Conservation (phyloP, 1,284 basidiomycete species). For the Sparassis latifolia region DNA sequence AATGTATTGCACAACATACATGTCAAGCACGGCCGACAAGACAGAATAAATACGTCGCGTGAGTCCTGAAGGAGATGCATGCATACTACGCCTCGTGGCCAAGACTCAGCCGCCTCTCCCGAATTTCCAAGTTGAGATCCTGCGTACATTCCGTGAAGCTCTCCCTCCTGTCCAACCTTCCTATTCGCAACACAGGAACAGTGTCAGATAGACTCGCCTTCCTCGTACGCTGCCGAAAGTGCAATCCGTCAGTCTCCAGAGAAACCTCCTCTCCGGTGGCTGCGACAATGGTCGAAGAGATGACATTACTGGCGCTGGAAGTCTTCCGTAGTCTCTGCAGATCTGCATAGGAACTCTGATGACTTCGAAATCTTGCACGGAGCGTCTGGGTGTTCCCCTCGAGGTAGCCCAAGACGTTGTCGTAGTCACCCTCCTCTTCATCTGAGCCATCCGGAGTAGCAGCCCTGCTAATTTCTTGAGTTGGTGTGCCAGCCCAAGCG, state of each 20-base stretch:
- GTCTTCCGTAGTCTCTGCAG: constrained; percentile 54
- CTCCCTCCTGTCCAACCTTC: constrained; percentile 47
- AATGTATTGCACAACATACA: no score
- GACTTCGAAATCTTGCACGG: constrained; percentile 49
- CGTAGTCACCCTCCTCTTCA: constrained; percentile 79
- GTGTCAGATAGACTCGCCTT: constrained; percentile 57
- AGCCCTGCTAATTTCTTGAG: constrained; percentile 55
- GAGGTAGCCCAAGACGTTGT: constrained; percentile 65
- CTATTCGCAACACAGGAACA: constrained; percentile 57
- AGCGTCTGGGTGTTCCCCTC: constrained; percentile 27
- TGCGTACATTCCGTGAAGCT: constrained; percentile 48
- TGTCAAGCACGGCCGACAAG: no score
- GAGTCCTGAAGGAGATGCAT: background rate
- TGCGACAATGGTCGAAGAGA: background rate
- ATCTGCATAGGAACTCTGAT: constrained; percentile 72
- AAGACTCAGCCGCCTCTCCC: constrained; percentile 24
- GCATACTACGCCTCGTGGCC: constrained; percentile 1
- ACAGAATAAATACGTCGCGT: no score
- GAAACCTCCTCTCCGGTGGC: constrained; percentile 8
- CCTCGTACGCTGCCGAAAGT: constrained; percentile 38
- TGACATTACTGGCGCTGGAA: constrained; percentile 11
- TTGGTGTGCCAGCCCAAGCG: constrained; percentile 63
- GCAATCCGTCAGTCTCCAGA: constrained; percentile 33
- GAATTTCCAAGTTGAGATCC: constrained; percentile 58
- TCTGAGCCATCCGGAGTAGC: constrained; percentile 67